Conservation (phyloP, 257 asterid species). For the Paraleonurus japonicus region DNA sequence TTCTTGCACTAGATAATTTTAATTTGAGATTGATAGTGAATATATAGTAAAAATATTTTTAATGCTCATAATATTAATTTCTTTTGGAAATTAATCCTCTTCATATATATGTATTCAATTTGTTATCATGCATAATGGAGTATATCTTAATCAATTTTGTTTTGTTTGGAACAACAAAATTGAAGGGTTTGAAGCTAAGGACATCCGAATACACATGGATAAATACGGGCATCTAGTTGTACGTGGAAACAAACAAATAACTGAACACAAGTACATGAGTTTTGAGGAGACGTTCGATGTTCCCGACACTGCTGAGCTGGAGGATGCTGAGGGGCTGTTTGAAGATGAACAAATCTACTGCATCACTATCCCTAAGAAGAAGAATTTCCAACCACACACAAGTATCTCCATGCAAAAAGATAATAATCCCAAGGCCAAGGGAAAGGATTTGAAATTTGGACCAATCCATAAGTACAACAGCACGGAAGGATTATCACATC, state of each 20-base stretch:
- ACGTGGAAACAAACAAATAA: conserved; percentile 34
- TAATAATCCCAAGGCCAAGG: background rate
- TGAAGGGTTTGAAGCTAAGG: conserved; percentile 29
- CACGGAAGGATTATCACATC: background rate
- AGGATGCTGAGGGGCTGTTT: conserved; percentile 27
- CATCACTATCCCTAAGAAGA: conserved; percentile 29
- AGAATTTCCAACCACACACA: background rate
- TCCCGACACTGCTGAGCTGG: conserved; percentile 25
- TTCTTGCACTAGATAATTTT: background rate
- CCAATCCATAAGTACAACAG: background rate
- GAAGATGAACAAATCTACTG: conserved; percentile 28
- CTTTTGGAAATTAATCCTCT: background rate
- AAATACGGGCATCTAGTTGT: conserved; percentile 39
- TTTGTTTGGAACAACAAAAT: too few species aligned
- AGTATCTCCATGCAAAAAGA: conserved; percentile 8
- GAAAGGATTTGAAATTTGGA: background rate
- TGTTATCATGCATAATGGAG: too few species aligned
- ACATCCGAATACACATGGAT: conserved; percentile 28
- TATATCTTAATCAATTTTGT: too few species aligned
- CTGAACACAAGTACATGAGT: conserved; percentile 30
- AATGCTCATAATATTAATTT: background rate
- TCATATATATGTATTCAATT: too few species aligned
- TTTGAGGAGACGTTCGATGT: conserved; percentile 32
- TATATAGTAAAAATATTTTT: too few species aligned
- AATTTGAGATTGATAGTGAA: background rate